Evolutionary conservation across 768 basidiomycete genomes (phyloP), one percentile per base, ranked within the genome.

Genomic region (Lactarius indigo): DNA sequence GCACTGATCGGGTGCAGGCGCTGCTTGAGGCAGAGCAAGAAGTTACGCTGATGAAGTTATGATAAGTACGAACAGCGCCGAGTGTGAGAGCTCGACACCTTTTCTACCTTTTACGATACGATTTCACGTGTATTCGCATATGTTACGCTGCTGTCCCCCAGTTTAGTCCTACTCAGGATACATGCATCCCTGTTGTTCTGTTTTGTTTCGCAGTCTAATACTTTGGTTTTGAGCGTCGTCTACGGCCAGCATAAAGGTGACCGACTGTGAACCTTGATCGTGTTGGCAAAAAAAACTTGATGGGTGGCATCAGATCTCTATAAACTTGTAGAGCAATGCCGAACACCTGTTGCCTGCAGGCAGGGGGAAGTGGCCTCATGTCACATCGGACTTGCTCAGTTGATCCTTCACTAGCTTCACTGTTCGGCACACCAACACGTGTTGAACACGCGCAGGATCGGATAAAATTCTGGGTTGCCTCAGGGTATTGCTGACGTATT

Each of bases 1-100:
- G 44, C 71, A 75, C 47, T n/a, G 73, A 74, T 17, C 54, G 66
- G 7, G 62, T 68, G 8, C 52, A 56, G 8, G 15, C 54, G 12
- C 30, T 68, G 57, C 62, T 69, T 18, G 68, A 69, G 18, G 62
- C 28, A 9, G 66, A 69, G 35, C 20, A 68, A 50, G 68, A 69
- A 26, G 58, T 60, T 20, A 68, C 60, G 2, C 58, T 68, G 20
- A 52, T 67, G 60, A 67, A 69, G 59, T 37, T 62, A 33, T 66
- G 61, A 66, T 39, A 31, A 17, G 17, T 10, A 54, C 52, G 35
- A 62, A 50, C 28, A 30, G 1, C 20, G 42, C 10, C n/a, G 1
- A 18, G 44, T 2, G 60, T 50, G 31, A 13, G 31, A 55, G 55
- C 35, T 23, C 18, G 33, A 33, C 9, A 17, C 20, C 20, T 39